Evolutionary conservation across 768 basidiomycete genomes (phyloP), one percentile per base, ranked within the genome.

Genomic region (Brasilioporus rufonigricans): DNA sequence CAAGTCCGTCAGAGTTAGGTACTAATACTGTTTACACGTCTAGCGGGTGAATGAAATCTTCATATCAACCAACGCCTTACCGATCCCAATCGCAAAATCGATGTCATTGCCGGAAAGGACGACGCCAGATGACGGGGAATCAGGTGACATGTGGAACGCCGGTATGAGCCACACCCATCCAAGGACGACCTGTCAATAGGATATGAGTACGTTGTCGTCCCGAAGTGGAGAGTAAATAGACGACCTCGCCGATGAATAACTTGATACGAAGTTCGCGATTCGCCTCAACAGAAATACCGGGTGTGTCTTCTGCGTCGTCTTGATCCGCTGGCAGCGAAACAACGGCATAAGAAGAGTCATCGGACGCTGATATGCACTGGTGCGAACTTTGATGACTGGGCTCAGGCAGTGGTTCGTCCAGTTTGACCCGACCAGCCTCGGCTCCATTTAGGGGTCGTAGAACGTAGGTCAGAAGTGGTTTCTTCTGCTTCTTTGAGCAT

Each of bases 131-230:
- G 65, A 57, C 9, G 71, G 65, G 5, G 76, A 74, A 35, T 79
- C 75, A 41, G 81, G 77, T 1, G 81, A 74, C 75, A 92, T 81
- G 65, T 93, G 89, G 73, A 93, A 93, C 0, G 84, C 77, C 0
- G 92, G 92, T 55, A 94, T 82, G 65, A 93, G 78, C 92, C 92
- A 93, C 47, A 85, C 66, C 92, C 92, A 94, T 31, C 88, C 86
- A 68, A 94, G 82, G 61, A 87, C 83, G 0, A 92, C 77, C 80
- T 91, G 65, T 24, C 33, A 12, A 52, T 31, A 45, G 21, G 35
- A 41, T 1, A 19, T 59, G 32, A 53, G 38, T 27, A 44, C 18
- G 19, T 35, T 31, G 26, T 45, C 31, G 16, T 32, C 9, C 6
- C 14, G 4, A 24, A 21, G 41, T 19, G 50, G 50, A 44, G 13